Evolutionary conservation across 306 rosid species (phyloP), one percentile per base, ranked within the genome.

Genomic region (Casuarina equisetifolia): DNA sequence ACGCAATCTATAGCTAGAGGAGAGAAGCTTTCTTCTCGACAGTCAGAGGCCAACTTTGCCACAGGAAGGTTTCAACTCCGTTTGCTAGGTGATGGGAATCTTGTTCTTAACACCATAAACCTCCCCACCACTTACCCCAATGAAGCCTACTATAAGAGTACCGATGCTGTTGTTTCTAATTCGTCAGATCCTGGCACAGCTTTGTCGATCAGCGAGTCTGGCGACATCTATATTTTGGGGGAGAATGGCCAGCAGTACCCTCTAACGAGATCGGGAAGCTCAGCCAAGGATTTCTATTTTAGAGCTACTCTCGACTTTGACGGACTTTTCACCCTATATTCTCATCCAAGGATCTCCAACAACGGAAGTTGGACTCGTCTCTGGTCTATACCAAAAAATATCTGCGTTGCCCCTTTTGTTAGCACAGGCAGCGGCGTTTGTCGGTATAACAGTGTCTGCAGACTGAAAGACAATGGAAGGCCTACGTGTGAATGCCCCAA

Each of bases 391-490:
- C 88, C 88, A 49, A 81, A 67, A 15, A 74, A 85, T 40, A 85
- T 85, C 38, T 85, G 88, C 44, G 0, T 3, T 20, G 0, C 6
- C 6, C 3, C 43, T 48, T 0, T 1, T 1, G 68, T 70, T 2
- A 15, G 1, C 42, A 0, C 17, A 0, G 86, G 91, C 15, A 74
- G 43, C 32, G 89, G 87, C 17, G 69, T 84, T 11, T 88, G 94
- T 57, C 90, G 91, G 3, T 79, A 76, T 70, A 84, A 90, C 57
- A 86, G 87, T 49, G 68, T 85, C n/a, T 90, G 94, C 73, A 70
- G 50, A 1, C 80, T 80, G 2, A 55, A 52, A 36, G 9, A 38
- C 25, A 82, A 82, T 39, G 39, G 2, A 53, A 81, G 87, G 46
- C 83, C 85, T 9, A 72, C 6, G 2, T 86, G 92, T 64, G n/a